Evolutionary conservation across 2,329 filamentous ascomycete genomes (phyloP).

Genomic region (Xylariaceae sp.): DNA sequence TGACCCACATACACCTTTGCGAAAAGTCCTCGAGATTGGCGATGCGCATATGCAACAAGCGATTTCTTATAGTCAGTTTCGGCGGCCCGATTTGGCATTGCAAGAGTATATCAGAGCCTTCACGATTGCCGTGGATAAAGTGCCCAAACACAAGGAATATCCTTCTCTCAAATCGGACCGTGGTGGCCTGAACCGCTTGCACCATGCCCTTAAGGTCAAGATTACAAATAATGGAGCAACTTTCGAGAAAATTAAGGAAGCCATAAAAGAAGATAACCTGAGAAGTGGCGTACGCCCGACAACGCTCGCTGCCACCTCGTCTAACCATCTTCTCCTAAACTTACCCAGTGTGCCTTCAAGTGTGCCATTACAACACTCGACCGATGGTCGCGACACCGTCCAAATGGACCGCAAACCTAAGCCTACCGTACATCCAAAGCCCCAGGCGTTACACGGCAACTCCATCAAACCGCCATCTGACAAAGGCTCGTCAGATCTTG

Average conservation of each 20-base stretch:
- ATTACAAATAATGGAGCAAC: conserved; percentile 54
- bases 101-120: conserved; percentile 84
- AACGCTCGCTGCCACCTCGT: conserved; percentile 18
- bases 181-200: conserved; percentile 53
- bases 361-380: conserved; percentile 3
- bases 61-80: conserved; percentile 66
- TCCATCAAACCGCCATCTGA: conserved; percentile 51
- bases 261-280: conserved; percentile 69
- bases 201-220: conserved; percentile 56
- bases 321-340: conserved; percentile 12
- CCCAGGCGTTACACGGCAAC: conserved; percentile 68
- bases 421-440: conserved; percentile 68
- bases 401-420: conserved; percentile 43
- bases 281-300: conserved; percentile 63
- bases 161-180: conserved; percentile 64
- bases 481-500: conserved; percentile 54
- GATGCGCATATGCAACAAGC: conserved; percentile 64
- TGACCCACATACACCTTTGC: conserved; percentile 56
- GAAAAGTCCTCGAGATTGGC: conserved; percentile 58
- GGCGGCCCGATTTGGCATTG: conserved; percentile 75
- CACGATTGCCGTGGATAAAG: conserved; percentile 76
- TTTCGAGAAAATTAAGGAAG: conserved; percentile 65
- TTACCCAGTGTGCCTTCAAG: conserved; percentile 31
- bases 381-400: not conserved
- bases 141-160: conserved; percentile 79